Evolutionary conservation across 1,139 yeast species (phyloP), one percentile per base, ranked within the genome.

Genomic region (Candida sanyaensis): DNA sequence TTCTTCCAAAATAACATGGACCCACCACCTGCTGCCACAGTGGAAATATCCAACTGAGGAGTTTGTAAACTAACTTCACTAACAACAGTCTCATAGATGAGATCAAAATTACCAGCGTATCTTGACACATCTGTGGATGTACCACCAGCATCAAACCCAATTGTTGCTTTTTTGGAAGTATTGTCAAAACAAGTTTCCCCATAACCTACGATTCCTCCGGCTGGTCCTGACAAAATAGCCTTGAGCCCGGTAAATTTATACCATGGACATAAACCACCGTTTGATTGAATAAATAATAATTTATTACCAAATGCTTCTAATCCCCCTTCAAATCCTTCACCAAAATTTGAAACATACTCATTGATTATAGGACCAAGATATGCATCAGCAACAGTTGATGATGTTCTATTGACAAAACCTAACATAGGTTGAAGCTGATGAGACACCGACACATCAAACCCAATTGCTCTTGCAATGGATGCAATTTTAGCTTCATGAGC

Each of bases 151-250:
- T 74, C 78, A 53, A 74, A 74, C 0, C 80, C 80, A 44, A 75
- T 71, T 5, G 78, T 73, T 11, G 78, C 78, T 33, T 54, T 62
- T 6, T 55, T 51, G 6, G 66, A 52, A 1, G 46, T 51, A 5
- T 57, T 38, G 50, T 75, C 78, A 53, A 60, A 69, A 55, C 79
- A 75, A 4, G 80, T 75, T 44, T 65, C 65, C 1, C 78, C 80
- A 51, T 64, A 73, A 0, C 80, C 80, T n/a, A 75, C 80, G 69
- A 75, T 69, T 28, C 80, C 80, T 37, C 80, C 80, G 31, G 80
- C 80, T 7, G 80, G 80, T 1, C 80, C 80, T 2, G 79, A 74
- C 34, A 75, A 64, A 38, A 75, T 73, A 1, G 80, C 79, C 52
- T 72, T 73, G 43, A 75, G 62, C 1, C 80, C 80, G 2, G 78